Evolutionary conservation across 1,139 yeast genomes (phyloP), one percentile per base, ranked within the genome.

Genomic region (Yamadazyma friedrichii): DNA sequence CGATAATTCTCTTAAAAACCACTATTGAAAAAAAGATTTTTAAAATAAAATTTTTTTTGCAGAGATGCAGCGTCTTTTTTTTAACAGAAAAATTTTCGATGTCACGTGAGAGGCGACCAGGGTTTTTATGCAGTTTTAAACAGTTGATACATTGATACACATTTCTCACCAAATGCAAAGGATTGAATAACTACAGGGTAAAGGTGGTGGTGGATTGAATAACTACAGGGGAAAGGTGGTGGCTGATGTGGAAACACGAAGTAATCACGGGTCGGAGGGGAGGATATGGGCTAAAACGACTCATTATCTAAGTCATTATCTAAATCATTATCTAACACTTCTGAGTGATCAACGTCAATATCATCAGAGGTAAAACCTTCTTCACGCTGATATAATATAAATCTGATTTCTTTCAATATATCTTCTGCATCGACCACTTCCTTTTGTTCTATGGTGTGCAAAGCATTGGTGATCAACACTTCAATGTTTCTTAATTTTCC

Each of bases 401-500:
- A 80, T 58, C 86, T 93, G 30, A 89, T 73, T 53, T 84, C 84
- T 34, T 72, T 68, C 35, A 84, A 56, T 31, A 86, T 65, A 33
- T 75, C 70, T 31, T 55, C 46, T 10, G 68, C 58, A 16, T 63
- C 57, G 38, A 67, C 52, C 24, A 59, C 56, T 29, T 59, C 44
- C 52, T 67, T 59, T 51, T 58, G 52, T 37, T 57, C 52, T 28
- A 65, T 10, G 4, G 8, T 15, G 2, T 12, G 22, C 5, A 15
- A 8, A 3, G 85, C 76, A 28, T 82, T 76, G 55, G 85, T 89
- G 15, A 85, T 78, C 40, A 91, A 64, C 27, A 88, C 80, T 62
- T 93, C 98, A 46, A 93, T 87, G 46, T 86, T 95, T 46, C 96
- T 77, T 41, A 93, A 70, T 64, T 93, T 93, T 54, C 85, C 84